phyloP scores from a whole-genome alignment of 371 early-diverging fungal species.

The Phascolomyces articulosus region DNA sequence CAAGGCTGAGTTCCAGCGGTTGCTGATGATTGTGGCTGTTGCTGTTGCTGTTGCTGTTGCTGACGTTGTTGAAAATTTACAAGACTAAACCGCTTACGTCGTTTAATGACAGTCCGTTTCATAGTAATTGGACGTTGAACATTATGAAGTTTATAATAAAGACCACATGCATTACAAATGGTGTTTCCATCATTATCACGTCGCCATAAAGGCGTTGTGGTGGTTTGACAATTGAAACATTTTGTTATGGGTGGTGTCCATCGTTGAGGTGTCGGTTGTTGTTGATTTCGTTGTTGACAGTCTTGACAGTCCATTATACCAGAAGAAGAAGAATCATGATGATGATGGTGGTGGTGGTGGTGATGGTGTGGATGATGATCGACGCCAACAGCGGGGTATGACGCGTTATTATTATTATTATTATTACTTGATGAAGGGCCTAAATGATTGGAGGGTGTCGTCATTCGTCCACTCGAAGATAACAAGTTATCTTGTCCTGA shows the following conservation, averaged over 20 bases:
- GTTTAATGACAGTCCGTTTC: constrained; percentile 81
- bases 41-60: constrained; percentile 10
- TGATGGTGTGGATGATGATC: constrained; percentile 1
- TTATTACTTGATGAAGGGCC: too few species aligned
- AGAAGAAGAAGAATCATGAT: constrained; percentile 2
- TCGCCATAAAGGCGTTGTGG: constrained; percentile 90
- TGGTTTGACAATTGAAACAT: constrained; percentile 83
- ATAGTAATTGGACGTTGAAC: constrained; percentile 75
- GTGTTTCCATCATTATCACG: constrained; percentile 75
- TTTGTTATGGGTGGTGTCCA: constrained; percentile 25
- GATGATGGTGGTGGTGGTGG: constrained; percentile 4
- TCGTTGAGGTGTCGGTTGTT: constrained; percentile 9
- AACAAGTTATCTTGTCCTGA: constrained; percentile 16
- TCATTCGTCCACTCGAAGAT: constrained; percentile 38
- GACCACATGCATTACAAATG: constrained; percentile 88
- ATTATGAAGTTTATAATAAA: constrained; percentile 83
- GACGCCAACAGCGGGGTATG: constrained; percentile 1
- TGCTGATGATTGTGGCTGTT: constrained; percentile 15
- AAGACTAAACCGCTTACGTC: constrained; percentile 69
- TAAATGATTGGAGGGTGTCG: too few species aligned
- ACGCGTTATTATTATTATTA: constrained; percentile 44
- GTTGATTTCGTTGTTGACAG: constrained; percentile 3
- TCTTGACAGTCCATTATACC: constrained; percentile 13
- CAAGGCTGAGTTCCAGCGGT: neutral
- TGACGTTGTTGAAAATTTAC: constrained; percentile 21